Base-by-base conservation (phyloP, 164 flowering plant species). In the Magnolia sinica region DNA sequence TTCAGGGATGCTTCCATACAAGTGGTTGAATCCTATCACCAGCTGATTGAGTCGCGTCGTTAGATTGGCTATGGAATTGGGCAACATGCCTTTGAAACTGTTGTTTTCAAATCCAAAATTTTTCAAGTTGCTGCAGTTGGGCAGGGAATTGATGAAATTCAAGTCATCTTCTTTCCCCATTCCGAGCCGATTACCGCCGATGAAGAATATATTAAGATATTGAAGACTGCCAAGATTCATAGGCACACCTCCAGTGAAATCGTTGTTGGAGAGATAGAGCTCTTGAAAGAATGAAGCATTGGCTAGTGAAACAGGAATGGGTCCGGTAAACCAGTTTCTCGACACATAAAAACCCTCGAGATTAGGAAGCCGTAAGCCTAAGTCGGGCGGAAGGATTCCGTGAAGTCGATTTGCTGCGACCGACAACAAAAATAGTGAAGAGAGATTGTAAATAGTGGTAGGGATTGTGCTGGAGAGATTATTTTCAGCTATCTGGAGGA, bases 1-100 rank as follows among this genome's bases (percentile, higher is more conserved):
- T 11, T 22, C 4, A 13, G 88, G 87, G n/a, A 87, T 83, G 10
- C 14, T 59, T 65, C 90, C 85, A 50, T 8, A 51, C 72, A 87
- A 20, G 13, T 24, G 50, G 70, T 84, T 87, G 2, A 19, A 3
- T 14, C 79, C 82, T 1, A 84, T 7, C 6, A 0, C 0, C 8
- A 84, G 50, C 0, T 0, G 7, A 7, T 22, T 2, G 0, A 83
- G 51, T 0, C 49, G 45, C 59, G 78, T 52, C 1, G 88, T 81
- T 50, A 85, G 72, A 64, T 84, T 87, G 23, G 72, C 75, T 1
- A 87, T 65, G 61, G 77, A 77, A 7, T 52, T 45, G 1, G 88
- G 86, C 50, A 87, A 22, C 7, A 49, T 13, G 0, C 89, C 88
- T 18, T 74, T 73, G 50, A 84, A 81, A 6, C 65, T 16, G 49